Evolutionary conservation across 495 filamentous ascomycete genomes (phyloP).

Genomic region (Penicillium roqueforti): DNA sequence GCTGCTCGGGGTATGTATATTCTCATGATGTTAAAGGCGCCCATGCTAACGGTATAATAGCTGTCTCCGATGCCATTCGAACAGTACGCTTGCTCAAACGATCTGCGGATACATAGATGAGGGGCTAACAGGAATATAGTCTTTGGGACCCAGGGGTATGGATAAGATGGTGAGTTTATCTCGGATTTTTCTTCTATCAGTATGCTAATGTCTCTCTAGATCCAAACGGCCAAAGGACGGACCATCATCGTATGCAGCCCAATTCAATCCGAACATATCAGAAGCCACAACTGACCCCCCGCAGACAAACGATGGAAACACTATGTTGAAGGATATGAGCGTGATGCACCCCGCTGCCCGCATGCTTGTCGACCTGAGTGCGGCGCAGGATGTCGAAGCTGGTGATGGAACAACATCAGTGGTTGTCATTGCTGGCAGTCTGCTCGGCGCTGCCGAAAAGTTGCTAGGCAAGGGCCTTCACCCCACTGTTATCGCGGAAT

Average conservation of each 20-base stretch:
- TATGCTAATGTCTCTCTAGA: constrained; percentile 45
- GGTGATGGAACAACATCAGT: constrained; percentile 98
- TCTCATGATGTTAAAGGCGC: not conserved
- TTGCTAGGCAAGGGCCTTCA: constrained; percentile 90
- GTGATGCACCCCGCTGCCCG: constrained; percentile 98
- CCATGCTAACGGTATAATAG: constrained; percentile 43
- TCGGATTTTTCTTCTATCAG: not conserved
- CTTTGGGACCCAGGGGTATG: constrained; percentile 75
- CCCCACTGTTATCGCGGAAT: constrained; percentile 94
- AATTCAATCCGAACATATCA: constrained; percentile 3
- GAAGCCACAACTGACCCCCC: constrained; percentile 21
- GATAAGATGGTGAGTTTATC: constrained; percentile 78
- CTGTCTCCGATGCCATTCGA: constrained; percentile 94
- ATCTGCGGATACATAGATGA: constrained; percentile 29
- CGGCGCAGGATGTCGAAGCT: constrained; percentile 96
- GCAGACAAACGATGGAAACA: constrained; percentile 95
- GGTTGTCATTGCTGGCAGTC: constrained; percentile 91
- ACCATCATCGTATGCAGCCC: constrained; percentile 72
- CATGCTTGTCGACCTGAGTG: constrained; percentile 96
- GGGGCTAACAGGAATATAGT: constrained; percentile 50
- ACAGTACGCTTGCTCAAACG: constrained; percentile 49
- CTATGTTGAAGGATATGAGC: constrained; percentile 96
- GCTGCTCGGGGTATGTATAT: constrained; percentile 77
- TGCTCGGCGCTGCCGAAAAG: constrained; percentile 89
- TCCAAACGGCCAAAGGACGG: constrained; percentile 90